Evolutionary conservation across 73 alveolate species (phyloP).

Genomic region (Durusdinium trenchii): DNA sequence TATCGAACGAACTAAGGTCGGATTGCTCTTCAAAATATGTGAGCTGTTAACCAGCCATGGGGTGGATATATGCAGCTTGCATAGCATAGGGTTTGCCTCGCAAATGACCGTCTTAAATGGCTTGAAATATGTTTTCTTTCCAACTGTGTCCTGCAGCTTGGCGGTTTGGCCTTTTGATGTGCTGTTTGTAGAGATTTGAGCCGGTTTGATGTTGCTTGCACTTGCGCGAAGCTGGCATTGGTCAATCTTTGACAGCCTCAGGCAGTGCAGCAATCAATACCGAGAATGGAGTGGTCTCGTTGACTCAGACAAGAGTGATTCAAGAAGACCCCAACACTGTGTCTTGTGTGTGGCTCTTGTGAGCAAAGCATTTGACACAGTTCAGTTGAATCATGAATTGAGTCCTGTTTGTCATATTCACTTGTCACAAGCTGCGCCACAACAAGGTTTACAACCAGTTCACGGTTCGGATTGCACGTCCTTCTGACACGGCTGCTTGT

Average conservation of each 20-base stretch:
- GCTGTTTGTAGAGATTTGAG: too few species aligned
- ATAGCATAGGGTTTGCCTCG: too few species aligned
- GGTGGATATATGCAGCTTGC: constrained; percentile 63
- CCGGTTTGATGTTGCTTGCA: not conserved
- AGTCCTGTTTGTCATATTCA: not conserved
- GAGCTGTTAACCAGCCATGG: constrained; percentile 87
- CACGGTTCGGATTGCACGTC: constrained; percentile 70
- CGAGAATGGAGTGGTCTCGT: constrained; percentile 45
- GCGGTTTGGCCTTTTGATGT: not conserved
- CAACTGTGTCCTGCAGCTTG: not conserved
- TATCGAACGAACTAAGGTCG: not conserved
- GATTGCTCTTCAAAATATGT: constrained; percentile 79
- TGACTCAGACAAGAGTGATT: too few species aligned
- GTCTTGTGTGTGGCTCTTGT: too few species aligned
- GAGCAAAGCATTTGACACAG: too few species aligned
- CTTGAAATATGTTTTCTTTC: too few species aligned
- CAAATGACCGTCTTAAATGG: too few species aligned
- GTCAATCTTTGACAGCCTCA: not conserved
- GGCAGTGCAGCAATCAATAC: constrained; percentile 80
- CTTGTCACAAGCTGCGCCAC: not conserved
- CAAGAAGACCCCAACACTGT: too few species aligned
- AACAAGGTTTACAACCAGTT: constrained; percentile 63
- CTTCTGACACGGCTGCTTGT: constrained; percentile 65
- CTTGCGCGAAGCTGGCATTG: not conserved
- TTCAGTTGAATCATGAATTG: not conserved